Conservation (phyloP, 1,284 basidiomycete genomes). For the Pseudomicrostroma phylloplanum region DNA sequence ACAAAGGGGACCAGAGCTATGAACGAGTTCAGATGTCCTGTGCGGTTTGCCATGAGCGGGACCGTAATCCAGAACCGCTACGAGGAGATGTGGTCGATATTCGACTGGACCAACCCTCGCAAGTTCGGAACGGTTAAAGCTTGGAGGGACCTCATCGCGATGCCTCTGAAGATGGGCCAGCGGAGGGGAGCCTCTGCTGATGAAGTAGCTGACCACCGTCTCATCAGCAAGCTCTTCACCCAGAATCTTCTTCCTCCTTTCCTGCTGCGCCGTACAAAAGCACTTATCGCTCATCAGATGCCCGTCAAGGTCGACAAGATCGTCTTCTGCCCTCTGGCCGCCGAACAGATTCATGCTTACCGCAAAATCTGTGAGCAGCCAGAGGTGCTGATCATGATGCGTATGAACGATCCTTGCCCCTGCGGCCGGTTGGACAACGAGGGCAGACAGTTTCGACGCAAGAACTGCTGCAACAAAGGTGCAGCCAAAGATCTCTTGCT, state of each 20-base stretch:
- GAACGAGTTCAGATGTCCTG: constrained; percentile 60
- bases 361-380: constrained; percentile 61
- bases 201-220: constrained; percentile 57
- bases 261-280: constrained; percentile 73
- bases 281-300: constrained; percentile 71
- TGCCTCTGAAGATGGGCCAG: constrained; percentile 62
- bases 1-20: constrained; percentile 62
- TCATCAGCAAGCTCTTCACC: constrained; percentile 54
- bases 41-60: constrained; percentile 70
- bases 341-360: constrained; percentile 65
- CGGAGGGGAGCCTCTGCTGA: constrained; percentile 59
- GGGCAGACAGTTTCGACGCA: constrained; percentile 28
- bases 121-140: constrained; percentile 18
- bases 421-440: constrained; percentile 59
- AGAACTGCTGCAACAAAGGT: constrained; percentile 55
- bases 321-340: constrained; percentile 77
- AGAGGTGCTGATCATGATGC: constrained; percentile 63
- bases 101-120: constrained; percentile 33
- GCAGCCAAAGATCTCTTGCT: constrained; percentile 60
- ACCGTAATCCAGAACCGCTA: constrained; percentile 80
- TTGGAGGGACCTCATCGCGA: constrained; percentile 3
- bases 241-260: constrained; percentile 66
- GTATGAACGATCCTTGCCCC: constrained; percentile 64
- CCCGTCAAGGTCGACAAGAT: constrained; percentile 75
- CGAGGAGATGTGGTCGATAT: constrained; percentile 67